Evolutionary conservation across 352 stramenopile genomes (phyloP).

Genomic region (Phytophthora chlamydospora): DNA sequence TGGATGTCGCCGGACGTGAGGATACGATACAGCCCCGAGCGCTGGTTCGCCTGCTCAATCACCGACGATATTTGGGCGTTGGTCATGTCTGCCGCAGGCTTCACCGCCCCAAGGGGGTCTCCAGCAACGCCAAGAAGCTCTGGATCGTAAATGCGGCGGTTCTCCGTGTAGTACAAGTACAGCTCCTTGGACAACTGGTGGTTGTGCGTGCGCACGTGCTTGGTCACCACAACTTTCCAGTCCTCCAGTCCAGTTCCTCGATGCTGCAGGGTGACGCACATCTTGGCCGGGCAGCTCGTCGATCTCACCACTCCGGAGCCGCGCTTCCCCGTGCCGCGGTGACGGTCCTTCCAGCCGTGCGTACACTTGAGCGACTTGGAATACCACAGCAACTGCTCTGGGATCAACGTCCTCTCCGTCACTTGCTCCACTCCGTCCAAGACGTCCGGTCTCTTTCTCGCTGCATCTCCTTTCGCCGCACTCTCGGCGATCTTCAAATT

Average conservation of each 20-base stretch:
- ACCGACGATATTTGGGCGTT: slow-evolving; percentile 23
- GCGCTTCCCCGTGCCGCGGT: slow-evolving; percentile 72
- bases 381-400: slow-evolving; percentile 72
- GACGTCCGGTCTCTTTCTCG: not conserved
- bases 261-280: slow-evolving; percentile 79
- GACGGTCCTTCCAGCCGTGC: slow-evolving; percentile 78
- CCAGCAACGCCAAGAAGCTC: slow-evolving; percentile 53
- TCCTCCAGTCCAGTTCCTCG: slow-evolving; percentile 38
- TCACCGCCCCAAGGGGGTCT: slow-evolving; percentile 5
- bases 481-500: slow-evolving; percentile 73
- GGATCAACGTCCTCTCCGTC: slow-evolving; percentile 55
- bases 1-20: slow-evolving; percentile 24
- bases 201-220: slow-evolving; percentile 75
- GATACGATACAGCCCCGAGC: slow-evolving; percentile 21
- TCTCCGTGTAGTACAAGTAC: slow-evolving; percentile 79
- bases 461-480: slow-evolving; percentile 21
- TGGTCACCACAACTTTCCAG: slow-evolving; percentile 81
- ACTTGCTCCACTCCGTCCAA: not conserved
- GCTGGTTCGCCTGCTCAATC: slow-evolving; percentile 29
- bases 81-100: slow-evolving; percentile 6
- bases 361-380: slow-evolving; percentile 87
- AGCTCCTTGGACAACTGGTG: slow-evolving; percentile 76
- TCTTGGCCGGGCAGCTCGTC: slow-evolving; percentile 75
- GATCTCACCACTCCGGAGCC: slow-evolving; percentile 62
- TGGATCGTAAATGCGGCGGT: slow-evolving; percentile 78